Conservation (phyloP, 208 protist genomes). For the Crithidia thermophila region DNA sequence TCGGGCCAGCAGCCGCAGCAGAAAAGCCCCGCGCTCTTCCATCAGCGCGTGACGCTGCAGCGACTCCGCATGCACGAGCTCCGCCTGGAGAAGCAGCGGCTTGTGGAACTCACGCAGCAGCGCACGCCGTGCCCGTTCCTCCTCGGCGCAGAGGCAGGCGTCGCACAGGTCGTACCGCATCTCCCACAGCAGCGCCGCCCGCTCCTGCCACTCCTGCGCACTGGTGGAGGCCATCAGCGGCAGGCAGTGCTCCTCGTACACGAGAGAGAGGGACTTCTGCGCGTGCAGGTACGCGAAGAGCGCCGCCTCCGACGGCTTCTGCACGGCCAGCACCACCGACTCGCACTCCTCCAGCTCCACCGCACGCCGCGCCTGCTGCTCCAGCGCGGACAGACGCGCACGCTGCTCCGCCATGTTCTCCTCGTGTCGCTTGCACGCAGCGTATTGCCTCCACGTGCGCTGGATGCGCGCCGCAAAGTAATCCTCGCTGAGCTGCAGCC, state of each 20-base stretch:
- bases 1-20: slow-evolving; percentile 24
- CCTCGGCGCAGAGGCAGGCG: slow-evolving; percentile 24
- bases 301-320: background rate
- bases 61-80: slow-evolving; percentile 22
- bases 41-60: slow-evolving; percentile 22
- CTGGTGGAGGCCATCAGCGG: slow-evolving; percentile 13
- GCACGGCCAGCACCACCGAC: slow-evolving; percentile 23
- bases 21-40: slow-evolving; percentile 22
- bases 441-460: slow-evolving; percentile 16
- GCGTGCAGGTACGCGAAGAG: slow-evolving; percentile 6
- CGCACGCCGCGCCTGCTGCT: slow-evolving; percentile 24
- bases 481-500: slow-evolving; percentile 22
- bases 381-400: slow-evolving; percentile 15
- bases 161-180: slow-evolving; percentile 56
- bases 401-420: slow-evolving; percentile 7
- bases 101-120: slow-evolving; percentile 13
- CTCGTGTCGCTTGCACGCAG: background rate
- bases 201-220: slow-evolving; percentile 50
- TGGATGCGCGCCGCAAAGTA: slow-evolving; percentile 28
- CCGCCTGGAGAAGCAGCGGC: slow-evolving; percentile 23
- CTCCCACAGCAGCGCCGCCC: slow-evolving; percentile 55
- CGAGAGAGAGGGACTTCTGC: slow-evolving; percentile 1
- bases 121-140: slow-evolving; percentile 16
- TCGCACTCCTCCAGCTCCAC: slow-evolving; percentile 26
- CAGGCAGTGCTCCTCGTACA: slow-evolving; percentile 5